Evolutionary conservation across 495 filamentous ascomycete genomes (phyloP), one percentile per base, ranked within the genome.

Genomic region (Penicillium nucicola): DNA sequence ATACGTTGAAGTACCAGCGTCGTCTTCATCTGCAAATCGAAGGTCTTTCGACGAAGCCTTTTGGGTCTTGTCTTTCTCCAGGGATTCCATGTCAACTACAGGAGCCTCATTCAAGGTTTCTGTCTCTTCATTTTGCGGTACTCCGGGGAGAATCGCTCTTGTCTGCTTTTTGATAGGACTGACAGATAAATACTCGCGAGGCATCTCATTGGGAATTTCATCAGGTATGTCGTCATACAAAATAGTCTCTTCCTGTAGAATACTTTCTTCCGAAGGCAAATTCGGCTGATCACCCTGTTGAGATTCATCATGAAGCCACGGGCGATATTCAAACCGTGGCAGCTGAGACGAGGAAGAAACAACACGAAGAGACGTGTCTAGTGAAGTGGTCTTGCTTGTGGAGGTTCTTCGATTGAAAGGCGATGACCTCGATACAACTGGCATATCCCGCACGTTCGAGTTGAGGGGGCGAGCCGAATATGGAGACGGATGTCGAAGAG

Each of bases 301-400:
- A 17, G 48, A 52, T 5, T 38, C 8, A 7, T 33, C 40, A 28
- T 34, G 14, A 33, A 60, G 64, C 42, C 52, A 60, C n/a, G 61
- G 54, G n/a, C 72, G 66, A 56, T 77, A 79, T 57, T 74, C 66
- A 50, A 78, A 79, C 45, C 70, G 68, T 1, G 70, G 65, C 45
- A 76, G 53, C 39, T 74, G 69, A 11, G 75, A 77, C 4, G 72
- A 70, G 10, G 75, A 73, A 40, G 69, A 61, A 17, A 70, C 39
- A 3, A 75, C 60, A 36, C 56, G 58, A 28, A 76, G 45, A 7
- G 74, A 72, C 2, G 49, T 48, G 11, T 61, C 58, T 7, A 5
- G 15, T 52, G 25, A 11, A 50, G 2, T 5, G 28, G 18, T 30
- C 36, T 3, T 32, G 19, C 2, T 38, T 36, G 55, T 42, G 14